These are phyloP conservation scores for Dryas octopetala DNA, from an alignment of 306 rosid genomes.

Conservation along the genomic window DNA sequence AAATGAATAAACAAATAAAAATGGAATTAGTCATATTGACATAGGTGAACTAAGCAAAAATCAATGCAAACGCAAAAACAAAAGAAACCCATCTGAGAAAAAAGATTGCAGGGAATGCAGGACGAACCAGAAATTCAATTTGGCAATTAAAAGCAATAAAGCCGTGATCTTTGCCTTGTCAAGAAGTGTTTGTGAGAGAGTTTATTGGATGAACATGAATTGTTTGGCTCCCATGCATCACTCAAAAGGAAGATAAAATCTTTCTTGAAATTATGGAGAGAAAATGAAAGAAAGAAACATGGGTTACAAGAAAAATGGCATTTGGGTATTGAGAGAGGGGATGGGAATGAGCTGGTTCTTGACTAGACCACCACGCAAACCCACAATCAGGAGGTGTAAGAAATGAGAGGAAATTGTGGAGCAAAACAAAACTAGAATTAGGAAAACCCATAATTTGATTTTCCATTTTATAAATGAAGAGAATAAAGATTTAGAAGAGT, in stretches of 20 bases:
- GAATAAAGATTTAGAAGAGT: conserved; percentile 13
- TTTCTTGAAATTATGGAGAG: conserved; percentile 21
- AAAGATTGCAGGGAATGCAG: conserved; percentile 15
- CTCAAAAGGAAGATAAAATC: conserved; percentile 15
- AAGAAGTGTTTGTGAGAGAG: conserved; percentile 19
- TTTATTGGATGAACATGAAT: background rate
- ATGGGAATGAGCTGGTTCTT: conserved; percentile 35
- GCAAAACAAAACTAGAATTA: conserved; percentile 46
- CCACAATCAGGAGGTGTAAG: conserved; percentile 40
- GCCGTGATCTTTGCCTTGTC: conserved; percentile 17
- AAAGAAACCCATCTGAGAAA: background rate
- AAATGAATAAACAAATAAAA: conserved; percentile 1
- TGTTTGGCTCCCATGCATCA: conserved; percentile 9
- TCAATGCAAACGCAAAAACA: background rate
- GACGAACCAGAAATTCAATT: conserved; percentile 47
- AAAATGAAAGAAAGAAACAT: conserved; percentile 19
- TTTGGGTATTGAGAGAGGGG: conserved; percentile 38
- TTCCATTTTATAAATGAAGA: conserved; percentile 29
- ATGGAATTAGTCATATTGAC: background rate
- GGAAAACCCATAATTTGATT: conserved; percentile 29
- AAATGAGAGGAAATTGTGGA: conserved; percentile 61
- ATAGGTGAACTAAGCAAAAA: conserved; percentile 13
- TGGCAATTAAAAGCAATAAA: background rate
- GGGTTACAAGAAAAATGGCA: conserved; percentile 41
- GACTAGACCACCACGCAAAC: conserved; percentile 42